Base-by-base conservation (phyloP, 495 filamentous ascomycete genomes). In the Daldinia bambusicola region DNA sequence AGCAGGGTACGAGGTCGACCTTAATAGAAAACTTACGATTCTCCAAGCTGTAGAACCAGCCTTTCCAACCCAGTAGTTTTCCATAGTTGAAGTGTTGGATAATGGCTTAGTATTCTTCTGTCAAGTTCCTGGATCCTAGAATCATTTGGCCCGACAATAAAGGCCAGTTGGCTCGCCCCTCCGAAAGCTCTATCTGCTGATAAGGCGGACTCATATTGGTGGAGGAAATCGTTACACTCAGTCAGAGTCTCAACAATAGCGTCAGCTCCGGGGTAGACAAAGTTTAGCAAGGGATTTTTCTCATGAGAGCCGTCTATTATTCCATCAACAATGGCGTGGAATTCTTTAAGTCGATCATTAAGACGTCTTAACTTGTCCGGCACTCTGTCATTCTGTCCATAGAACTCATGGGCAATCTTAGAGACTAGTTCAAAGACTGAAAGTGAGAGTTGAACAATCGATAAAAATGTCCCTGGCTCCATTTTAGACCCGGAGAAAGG, bases 181-280 rank as follows among this genome's bases (percentile, higher is more conserved):
- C 61, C 32, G 1, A 61, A 36, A 4, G 61, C 56, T 30, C 51
- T 41, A 31, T 32, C 52, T 52, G 65, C 30, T 14, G 43, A 60
- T 6, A 75, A 61, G 10, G 67, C 57, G 37, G 51, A 59, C 20
- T 62, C 64, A 73, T 75, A 75, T n/a, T 75, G 62, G 36, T 43
- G 63, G 30, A 75, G 70, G 51, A 75, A 75, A 6, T 55, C 20
- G 45, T 75, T 69, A 48, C 66, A 73, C n/a, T 75, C 73, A 13
- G 37, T 73, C 14, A 75, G 63, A 32, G 73, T 75, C 20, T 75
- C 66, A 64, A 63, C 56, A 38, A 70, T 55, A 43, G 66, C 38
- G 41, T 22, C 37, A 22, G 62, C 67, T 37, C 70, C 66, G 9
- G 61, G 65, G 36, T 61, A 67, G 3, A 26, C 14, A 16, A 59